Conservation (phyloP, 163 green algal species). For the Prototheca cutis region DNA sequence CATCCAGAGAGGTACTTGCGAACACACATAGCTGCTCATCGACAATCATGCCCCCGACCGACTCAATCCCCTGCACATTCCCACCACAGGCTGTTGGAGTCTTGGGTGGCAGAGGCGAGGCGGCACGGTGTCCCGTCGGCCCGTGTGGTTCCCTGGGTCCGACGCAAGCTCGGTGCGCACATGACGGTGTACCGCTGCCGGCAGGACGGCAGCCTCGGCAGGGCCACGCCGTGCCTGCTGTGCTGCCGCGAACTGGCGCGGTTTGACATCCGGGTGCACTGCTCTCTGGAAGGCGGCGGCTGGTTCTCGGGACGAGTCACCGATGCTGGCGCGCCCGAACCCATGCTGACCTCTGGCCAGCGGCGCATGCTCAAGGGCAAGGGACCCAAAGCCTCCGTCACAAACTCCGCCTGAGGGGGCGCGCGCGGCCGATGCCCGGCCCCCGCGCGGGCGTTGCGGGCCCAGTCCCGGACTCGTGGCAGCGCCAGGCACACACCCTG, state of each 20-base stretch:
- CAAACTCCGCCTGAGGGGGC: no score
- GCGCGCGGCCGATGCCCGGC: no score
- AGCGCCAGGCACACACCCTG: no score
- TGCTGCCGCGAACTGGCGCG: slow-evolving; percentile 39
- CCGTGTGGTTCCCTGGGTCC: slow-evolving; percentile 48
- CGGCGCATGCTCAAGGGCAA: slow-evolving; percentile 19
- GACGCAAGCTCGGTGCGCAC: slow-evolving; percentile 47
- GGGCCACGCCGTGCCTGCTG: slow-evolving; percentile 47
- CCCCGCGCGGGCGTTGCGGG: no score
- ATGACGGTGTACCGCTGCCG: slow-evolving; percentile 45
- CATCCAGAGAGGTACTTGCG: no score
- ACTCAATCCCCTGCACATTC: no score
- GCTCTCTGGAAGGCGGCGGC: slow-evolving; percentile 10
- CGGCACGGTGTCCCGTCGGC: slow-evolving; percentile 37
- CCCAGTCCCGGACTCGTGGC: no score
- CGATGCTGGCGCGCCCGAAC: slow-evolving; percentile 21
- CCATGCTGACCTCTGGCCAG: slow-evolving; percentile 37
- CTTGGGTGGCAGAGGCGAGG: slow-evolving; percentile 37
- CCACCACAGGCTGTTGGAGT: slow-evolving; percentile 36
- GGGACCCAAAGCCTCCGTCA: no score
- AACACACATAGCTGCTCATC: no score
- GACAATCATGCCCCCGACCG: no score
- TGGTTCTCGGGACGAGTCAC: slow-evolving; percentile 45
- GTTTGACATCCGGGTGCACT: slow-evolving; percentile 52
- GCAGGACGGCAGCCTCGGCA: slow-evolving; percentile 46